Percentiles rank a stretch among this genome's conserved stretches.
Conservation (phyloP, 768 basidiomycete species). For the Auricularia sp. region DNA sequence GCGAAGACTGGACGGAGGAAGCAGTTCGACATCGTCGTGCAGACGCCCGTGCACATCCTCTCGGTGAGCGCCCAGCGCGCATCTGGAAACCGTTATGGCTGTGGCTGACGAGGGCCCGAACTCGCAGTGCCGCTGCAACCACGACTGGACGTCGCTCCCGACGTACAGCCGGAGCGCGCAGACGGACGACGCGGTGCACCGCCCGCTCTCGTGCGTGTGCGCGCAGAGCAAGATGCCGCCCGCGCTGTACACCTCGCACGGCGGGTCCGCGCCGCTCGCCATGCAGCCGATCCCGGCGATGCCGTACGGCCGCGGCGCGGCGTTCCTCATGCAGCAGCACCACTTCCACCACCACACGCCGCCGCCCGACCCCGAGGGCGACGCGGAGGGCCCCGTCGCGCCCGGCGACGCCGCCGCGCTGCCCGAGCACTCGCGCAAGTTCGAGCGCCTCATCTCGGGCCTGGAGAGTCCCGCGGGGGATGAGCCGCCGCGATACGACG, state of each 20-base stretch:
- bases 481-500: conserved; percentile 66
- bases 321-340: conserved; percentile 11
- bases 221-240: conserved; percentile 24
- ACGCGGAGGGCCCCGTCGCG: background rate
- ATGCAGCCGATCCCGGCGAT: too few species aligned
- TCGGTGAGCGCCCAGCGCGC: conserved; percentile 46
- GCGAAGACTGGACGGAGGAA: conserved; percentile 62
- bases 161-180: conserved; percentile 38
- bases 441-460: conserved; percentile 74
- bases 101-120: too few species aligned
- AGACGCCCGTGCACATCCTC: conserved; percentile 76
- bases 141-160: conserved; percentile 70
- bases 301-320: conserved; percentile 8
- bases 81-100: background rate
- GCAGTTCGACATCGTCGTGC: conserved; percentile 78
- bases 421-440: conserved; percentile 35
- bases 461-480: conserved; percentile 76
- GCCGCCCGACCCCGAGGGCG: background rate
- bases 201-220: conserved; percentile 24
- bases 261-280: conserved; percentile 40
- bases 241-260: conserved; percentile 34
- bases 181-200: background rate
- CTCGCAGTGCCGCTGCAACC: conserved; percentile 66
- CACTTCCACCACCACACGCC: background rate
- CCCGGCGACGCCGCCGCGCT: conserved; percentile 5